Base-by-base conservation (phyloP, 1,139 yeast species). In the Candida dubliniensis region DNA sequence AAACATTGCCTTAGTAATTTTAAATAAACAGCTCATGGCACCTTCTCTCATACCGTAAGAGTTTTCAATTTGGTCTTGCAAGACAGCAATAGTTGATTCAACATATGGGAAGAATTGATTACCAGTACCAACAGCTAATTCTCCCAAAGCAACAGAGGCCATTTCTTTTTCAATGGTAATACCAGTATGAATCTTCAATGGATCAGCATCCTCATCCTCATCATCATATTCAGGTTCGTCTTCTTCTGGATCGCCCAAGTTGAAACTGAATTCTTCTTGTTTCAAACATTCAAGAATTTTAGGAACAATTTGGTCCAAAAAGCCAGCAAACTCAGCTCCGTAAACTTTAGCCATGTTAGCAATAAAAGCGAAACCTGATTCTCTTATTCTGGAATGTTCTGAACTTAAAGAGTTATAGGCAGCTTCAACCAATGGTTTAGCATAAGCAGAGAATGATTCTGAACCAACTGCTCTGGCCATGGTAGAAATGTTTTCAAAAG, bases 381-480 rank as follows among this genome's bases (percentile, higher is more conserved):
- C 99, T 74, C 96, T 85, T 59, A 93, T 79, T 71, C 96, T 81
- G 41, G 93, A 79, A 63, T 85, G 84, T 48, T 84, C 86, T 34
- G 95, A 81, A 56, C 81, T 77, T 57, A 93, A 78, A 41, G 96
- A 85, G 47, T 75, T 76, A 63, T 88, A 87, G 31, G 97, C 95
- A 50, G 96, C 89, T 62, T 87, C 87, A 54, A 91, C 89, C 61
- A 91, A 79, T 37, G 96, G 95, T 62, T 85, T 84, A 42, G 96
- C 96, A 64, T 80, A 89, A 36, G 87, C 82, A 36, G 89, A 79
- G 69, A 93, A 93, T 2, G 88, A 73, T 57, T 86, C 93, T 45
- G 95, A 85, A 52, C 98, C 96, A 47, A 93, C 97, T 44, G 99
- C 97, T 66, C 93, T 82, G 46, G 96, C 98, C 86, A 93, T 84